Evolutionary conservation across 176 grass and related monocot genomes (phyloP), one percentile per base, ranked within the genome.

Genomic region (Aegilops bicornis): DNA sequence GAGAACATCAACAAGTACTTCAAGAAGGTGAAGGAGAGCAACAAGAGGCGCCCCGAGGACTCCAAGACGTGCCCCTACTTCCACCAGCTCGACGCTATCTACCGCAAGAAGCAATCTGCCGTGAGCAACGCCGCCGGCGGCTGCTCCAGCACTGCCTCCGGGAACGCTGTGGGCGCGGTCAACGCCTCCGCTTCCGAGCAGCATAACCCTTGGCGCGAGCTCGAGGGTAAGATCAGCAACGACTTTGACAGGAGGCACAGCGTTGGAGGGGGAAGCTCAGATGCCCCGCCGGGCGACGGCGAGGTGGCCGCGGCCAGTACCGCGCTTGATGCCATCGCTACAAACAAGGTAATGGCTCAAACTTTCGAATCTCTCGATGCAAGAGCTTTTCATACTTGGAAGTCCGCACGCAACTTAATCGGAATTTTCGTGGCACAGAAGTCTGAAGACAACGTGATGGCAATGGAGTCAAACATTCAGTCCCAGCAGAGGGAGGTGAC

Each of bases 1-100:
- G 95, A 95, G 83, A 97, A 97, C 83, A 95, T 97, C 65, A 97
- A 97, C 92, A 97, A 97, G 82, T 97, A 97, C 84, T 97, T 88
- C 95, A 97, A 97, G 82, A 95, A 94, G 82, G 92, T 97, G 7
- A 97, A 97, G 81, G 95, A 97, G 69, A 95, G 95, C 89, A 97
- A 87, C 71, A 97, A 97, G 89, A 79, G 84, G 85, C 86, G 95
- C 11, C 91, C 91, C 12, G 89, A 97, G 29, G 95, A 97, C 86
- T 89, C 95, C 77, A 97, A 97, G 88, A 97, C 95, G 8, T 97
- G 95, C 58, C 92, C 95, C 0, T 97, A 97, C 78, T 97, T 97
- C 89, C 90, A 97, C 84, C 92, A 95, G 69, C 86, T 97, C 64
- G 95, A 97, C 67, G 95, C 90, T 8, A 87, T 97, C 60, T 97